Evolutionary conservation across 441 rosid species (phyloP).

Genomic region (Aquilaria agallochum): DNA sequence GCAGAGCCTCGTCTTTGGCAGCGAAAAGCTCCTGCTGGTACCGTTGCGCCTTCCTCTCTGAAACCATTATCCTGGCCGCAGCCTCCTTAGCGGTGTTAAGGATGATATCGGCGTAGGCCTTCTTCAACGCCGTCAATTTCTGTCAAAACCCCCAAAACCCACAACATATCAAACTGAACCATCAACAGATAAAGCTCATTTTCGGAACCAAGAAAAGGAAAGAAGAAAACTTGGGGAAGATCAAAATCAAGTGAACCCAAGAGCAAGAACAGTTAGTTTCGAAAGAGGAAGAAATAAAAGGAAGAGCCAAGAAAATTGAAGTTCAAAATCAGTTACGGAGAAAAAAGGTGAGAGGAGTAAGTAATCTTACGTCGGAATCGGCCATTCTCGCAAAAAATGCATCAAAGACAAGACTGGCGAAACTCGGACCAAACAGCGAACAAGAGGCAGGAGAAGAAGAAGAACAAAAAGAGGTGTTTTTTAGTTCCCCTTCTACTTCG

Average conservation of each 20-base stretch:
- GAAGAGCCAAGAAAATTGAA: not conserved
- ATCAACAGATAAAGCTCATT: constrained; percentile 3
- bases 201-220: constrained; percentile 1
- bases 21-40: constrained; percentile 67
- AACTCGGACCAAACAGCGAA: constrained; percentile 38
- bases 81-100: constrained; percentile 91
- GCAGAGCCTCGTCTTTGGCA: constrained; percentile 73
- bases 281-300: not conserved
- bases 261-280: not conserved
- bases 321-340: constrained; percentile 2
- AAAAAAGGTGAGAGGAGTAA: constrained; percentile 1
- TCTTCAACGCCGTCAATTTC: constrained; percentile 87
- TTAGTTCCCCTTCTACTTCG: constrained; percentile 22
- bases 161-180: constrained; percentile 17
- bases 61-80: constrained; percentile 80
- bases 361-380: constrained; percentile 64
- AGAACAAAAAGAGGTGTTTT: constrained; percentile 18
- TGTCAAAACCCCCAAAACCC: constrained; percentile 24
- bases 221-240: not conserved
- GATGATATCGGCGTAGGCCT: constrained; percentile 91
- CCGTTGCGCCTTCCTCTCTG: constrained; percentile 77
- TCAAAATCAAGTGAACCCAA: constrained; percentile 17
- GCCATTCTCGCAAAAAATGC: constrained; percentile 40
- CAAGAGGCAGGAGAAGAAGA: constrained; percentile 21
- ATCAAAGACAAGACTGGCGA: constrained; percentile 21